Conservation (phyloP, 2,329 filamentous ascomycete genomes). For the Fusarium luffae region DNA sequence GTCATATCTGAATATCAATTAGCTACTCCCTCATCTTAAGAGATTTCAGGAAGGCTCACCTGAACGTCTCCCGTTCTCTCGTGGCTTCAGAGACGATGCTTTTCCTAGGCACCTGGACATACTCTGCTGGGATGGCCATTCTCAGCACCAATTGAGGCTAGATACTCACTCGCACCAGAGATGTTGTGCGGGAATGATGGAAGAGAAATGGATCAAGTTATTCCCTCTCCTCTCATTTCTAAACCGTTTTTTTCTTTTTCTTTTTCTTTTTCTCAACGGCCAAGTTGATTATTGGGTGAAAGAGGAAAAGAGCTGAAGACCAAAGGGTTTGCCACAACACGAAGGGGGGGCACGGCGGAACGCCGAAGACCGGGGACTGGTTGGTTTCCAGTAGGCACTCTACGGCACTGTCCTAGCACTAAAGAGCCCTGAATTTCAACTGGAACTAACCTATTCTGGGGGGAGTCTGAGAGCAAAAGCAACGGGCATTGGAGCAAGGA, state of each 20-base stretch:
- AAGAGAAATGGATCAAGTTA: not conserved
- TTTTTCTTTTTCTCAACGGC: conserved; percentile 2
- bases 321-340: not conserved
- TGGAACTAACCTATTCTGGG: not conserved
- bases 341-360: not conserved
- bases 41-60: conserved; percentile 25
- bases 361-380: conserved; percentile 17
- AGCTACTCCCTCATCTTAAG: not conserved
- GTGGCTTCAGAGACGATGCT: conserved; percentile 40
- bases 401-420: not conserved
- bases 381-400: not conserved
- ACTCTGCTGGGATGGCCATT: conserved; percentile 8
- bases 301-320: not conserved
- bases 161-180: not conserved
- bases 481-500: not conserved
- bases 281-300: not conserved
- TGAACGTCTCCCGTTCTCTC: conserved; percentile 49
- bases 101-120: conserved; percentile 16
- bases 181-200: not conserved
- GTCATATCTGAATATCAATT: conserved; percentile 11
- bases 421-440: not conserved
- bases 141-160: not conserved
- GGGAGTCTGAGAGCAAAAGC: not conserved
- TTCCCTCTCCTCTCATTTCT: not conserved
- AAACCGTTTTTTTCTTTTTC: not conserved